Conservation (phyloP, 1,139 yeast genomes). For the Ogataea hybrid region DNA sequence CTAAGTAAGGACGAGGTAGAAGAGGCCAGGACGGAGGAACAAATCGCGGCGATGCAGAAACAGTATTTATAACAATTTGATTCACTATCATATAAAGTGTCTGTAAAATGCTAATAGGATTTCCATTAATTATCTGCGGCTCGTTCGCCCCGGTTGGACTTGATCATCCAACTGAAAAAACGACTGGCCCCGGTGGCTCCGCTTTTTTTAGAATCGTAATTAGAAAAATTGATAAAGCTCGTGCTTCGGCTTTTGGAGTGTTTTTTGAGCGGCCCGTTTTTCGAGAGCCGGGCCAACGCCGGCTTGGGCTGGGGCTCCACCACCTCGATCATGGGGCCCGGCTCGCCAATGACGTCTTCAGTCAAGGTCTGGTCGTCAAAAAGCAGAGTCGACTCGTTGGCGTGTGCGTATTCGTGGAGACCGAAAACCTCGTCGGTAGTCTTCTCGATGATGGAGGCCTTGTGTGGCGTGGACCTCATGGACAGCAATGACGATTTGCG, state of each 20-base stretch:
- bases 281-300: constrained; percentile 6
- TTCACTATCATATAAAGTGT: constrained; percentile 2
- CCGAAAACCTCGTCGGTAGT: constrained; percentile 29
- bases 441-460: constrained; percentile 24
- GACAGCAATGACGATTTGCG: constrained; percentile 26
- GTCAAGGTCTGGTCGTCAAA: constrained; percentile 27
- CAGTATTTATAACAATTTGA: constrained; percentile 4
- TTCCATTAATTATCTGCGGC: constrained; percentile 3
- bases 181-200: constrained; percentile 9
- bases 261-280: neutral
- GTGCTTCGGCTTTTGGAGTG: constrained; percentile 16
- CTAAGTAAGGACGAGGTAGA: constrained; percentile 27
- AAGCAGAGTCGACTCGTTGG: constrained; percentile 24
- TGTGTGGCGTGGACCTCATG: constrained; percentile 9
- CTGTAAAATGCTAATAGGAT: constrained; percentile 6
- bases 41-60: constrained; percentile 4
- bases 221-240: constrained; percentile 5
- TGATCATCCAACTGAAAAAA: constrained; percentile 18
- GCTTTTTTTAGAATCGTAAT: constrained; percentile 1
- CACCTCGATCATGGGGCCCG: constrained; percentile 32
- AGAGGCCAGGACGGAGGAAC: constrained; percentile 9
- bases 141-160: constrained; percentile 10
- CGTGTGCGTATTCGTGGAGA: constrained; percentile 10
- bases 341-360: constrained; percentile 29
- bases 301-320: neutral